Percentiles rank a stretch among this genome's conserved stretches.
Conservation (phyloP, 495 filamentous ascomycete species). For the Podospora tetraspora region DNA sequence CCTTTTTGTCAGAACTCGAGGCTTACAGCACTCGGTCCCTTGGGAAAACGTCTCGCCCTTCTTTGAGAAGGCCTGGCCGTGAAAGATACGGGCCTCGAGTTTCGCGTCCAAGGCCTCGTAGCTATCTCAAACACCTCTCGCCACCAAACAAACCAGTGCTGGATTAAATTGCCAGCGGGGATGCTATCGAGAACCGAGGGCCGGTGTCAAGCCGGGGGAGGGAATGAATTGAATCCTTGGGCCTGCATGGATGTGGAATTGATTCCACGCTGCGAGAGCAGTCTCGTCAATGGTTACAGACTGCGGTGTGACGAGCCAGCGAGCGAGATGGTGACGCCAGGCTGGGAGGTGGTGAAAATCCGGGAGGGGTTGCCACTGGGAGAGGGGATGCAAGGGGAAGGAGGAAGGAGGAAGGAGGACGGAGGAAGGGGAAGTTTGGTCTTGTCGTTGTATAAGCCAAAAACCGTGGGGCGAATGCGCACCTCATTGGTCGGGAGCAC, state of each 20-base stretch:
- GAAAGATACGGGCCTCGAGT: too few species aligned
- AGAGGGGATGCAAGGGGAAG: not conserved
- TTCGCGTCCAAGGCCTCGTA: too few species aligned
- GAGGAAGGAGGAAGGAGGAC: not conserved
- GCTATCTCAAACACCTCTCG: too few species aligned
- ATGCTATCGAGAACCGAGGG: not conserved
- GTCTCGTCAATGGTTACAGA: not conserved
- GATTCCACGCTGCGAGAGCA: not conserved
- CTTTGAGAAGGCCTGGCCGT: too few species aligned
- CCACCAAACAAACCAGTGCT: too few species aligned
- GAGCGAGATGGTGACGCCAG: not conserved
- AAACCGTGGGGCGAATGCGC: not conserved
- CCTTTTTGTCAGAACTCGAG: too few species aligned
- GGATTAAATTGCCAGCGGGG: not conserved
- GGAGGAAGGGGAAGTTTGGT: not conserved
- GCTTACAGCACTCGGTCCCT: too few species aligned
- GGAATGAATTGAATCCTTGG: not conserved
- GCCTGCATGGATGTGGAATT: not conserved
- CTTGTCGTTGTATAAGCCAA: not conserved
- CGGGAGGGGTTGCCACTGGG: not conserved
- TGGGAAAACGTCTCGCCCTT: too few species aligned
- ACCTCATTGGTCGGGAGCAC: not conserved
- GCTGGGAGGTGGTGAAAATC: not conserved
- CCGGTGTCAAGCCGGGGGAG: not conserved
- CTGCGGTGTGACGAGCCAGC: not conserved